These are phyloP conservation scores for Aspergillus egyptiacus DNA, from an alignment of 495 filamentous ascomycete genomes.

Conservation along the genomic window DNA sequence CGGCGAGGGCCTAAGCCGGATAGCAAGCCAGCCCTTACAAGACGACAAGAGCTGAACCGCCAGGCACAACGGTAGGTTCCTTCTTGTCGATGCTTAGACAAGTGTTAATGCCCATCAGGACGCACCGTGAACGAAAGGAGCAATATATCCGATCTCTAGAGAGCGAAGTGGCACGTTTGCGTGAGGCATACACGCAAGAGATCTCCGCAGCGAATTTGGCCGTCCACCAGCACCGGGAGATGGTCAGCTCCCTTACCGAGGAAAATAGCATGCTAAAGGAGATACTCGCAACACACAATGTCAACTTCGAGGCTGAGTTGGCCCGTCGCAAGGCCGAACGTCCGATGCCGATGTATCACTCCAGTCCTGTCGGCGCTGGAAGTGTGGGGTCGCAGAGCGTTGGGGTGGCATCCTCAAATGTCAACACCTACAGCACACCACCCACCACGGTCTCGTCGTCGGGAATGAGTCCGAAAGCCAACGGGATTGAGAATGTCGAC, in stretches of 20 bases:
- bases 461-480: conserved; percentile 30
- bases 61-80: conserved; percentile 79
- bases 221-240: conserved; percentile 37
- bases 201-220: conserved; percentile 35
- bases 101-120: conserved; percentile 56
- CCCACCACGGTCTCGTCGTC: conserved; percentile 35
- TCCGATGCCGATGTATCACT: conserved; percentile 21
- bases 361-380: conserved; percentile 32
- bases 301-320: conserved; percentile 46
- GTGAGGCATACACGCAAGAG: conserved; percentile 41
- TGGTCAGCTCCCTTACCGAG: conserved; percentile 31
- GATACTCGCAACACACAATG: conserved; percentile 67
- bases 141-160: conserved; percentile 91
- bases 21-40: conserved; percentile 89
- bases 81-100: conserved; percentile 2
- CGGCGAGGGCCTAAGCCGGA: conserved; percentile 92
- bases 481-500: conserved; percentile 31
- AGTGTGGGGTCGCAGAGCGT: conserved; percentile 32
- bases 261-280: conserved; percentile 76
- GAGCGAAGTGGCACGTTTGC: conserved; percentile 72
- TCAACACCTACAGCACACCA: conserved; percentile 31
- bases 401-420: conserved; percentile 21
- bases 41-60: conserved; percentile 88
- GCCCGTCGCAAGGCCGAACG: conserved; percentile 37
- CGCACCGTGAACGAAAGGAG: conserved; percentile 95